Evolutionary conservation across 78 protist genomes (phyloP).

Genomic region (Emiliania huxleyi): DNA sequence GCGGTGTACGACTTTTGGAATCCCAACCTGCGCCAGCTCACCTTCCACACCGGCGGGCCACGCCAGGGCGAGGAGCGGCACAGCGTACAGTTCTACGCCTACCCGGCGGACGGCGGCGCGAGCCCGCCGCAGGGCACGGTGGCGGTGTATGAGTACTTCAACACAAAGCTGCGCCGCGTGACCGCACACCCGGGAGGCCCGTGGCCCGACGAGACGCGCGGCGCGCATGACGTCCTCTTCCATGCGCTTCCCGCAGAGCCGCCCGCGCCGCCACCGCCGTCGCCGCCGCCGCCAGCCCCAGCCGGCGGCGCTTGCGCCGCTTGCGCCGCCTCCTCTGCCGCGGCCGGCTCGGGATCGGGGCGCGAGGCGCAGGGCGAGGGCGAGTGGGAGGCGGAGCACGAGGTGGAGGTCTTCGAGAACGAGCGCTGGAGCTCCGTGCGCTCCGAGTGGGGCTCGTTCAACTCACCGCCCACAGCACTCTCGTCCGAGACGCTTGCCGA

Average conservation of each 20-base stretch:
- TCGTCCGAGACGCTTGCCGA: no score
- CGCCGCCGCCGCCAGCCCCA: not conserved
- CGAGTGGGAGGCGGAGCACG: not conserved
- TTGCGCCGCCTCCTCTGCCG: not conserved
- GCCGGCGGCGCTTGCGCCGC: no score
- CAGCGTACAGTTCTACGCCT: not conserved
- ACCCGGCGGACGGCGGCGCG: not conserved
- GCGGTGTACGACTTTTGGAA: not conserved
- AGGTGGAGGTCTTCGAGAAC: not conserved
- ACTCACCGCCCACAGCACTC: no score
- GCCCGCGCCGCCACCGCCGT: not conserved
- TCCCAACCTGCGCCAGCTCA: not conserved
- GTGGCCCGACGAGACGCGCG: not conserved
- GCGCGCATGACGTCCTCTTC: not conserved
- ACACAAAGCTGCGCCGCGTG: not conserved
- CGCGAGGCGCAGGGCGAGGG: not conserved
- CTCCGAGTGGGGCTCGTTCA: not conserved
- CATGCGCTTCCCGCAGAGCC: not conserved
- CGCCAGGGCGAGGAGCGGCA: not conserved
- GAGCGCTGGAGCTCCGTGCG: not conserved
- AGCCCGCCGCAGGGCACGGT: not conserved
- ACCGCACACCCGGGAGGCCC: not conserved
- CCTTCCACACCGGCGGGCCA: not conserved
- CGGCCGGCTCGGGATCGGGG: not conserved
- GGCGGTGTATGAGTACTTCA: not conserved